phyloP scores from a whole-genome alignment of 202 grass and related monocot species.

The Eragrostis tef region DNA sequence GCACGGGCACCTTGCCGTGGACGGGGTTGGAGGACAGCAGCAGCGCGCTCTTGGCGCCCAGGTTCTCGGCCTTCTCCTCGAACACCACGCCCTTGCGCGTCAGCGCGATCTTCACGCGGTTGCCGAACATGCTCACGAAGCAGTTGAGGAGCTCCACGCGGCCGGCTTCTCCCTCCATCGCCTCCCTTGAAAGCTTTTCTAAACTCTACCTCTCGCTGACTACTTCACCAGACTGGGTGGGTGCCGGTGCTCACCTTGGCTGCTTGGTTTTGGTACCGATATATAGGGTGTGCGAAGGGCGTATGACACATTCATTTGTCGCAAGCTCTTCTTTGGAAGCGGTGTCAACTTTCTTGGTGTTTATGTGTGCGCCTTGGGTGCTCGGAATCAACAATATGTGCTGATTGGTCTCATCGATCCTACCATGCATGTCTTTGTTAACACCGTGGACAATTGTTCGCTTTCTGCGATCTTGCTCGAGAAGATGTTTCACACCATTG shows the following conservation, averaged over 20 bases:
- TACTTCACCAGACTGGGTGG: neutral
- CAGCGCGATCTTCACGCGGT: conserved; percentile 64
- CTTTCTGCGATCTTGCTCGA: too few relatives aligned
- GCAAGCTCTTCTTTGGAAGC: conserved; percentile 17
- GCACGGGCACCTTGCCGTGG: conserved; percentile 46
- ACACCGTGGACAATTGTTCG: neutral
- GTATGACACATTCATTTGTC: neutral
- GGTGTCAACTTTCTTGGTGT: neutral
- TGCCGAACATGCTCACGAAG: conserved; percentile 67
- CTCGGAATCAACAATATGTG: neutral
- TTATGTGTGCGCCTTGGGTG: neutral
- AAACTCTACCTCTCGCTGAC: neutral
- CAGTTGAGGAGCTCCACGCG: conserved; percentile 54
- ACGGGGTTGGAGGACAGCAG: conserved; percentile 76
- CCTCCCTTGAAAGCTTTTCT: conserved; percentile 25
- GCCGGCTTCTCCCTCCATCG: conserved; percentile 45
- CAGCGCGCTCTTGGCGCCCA: conserved; percentile 59
- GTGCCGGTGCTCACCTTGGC: neutral
- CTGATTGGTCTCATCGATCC: conserved; percentile 26
- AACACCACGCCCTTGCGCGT: conserved; percentile 65
- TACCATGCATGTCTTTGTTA: conserved; percentile 25
- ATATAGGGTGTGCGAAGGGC: neutral
- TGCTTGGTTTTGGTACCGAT: neutral
- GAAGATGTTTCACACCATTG: too few relatives aligned
- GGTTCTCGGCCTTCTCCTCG: conserved; percentile 64